These are phyloP conservation scores for Rhynchospora breviuscula DNA, from an alignment of 176 grass and related monocot species.

Conservation along the genomic window DNA sequence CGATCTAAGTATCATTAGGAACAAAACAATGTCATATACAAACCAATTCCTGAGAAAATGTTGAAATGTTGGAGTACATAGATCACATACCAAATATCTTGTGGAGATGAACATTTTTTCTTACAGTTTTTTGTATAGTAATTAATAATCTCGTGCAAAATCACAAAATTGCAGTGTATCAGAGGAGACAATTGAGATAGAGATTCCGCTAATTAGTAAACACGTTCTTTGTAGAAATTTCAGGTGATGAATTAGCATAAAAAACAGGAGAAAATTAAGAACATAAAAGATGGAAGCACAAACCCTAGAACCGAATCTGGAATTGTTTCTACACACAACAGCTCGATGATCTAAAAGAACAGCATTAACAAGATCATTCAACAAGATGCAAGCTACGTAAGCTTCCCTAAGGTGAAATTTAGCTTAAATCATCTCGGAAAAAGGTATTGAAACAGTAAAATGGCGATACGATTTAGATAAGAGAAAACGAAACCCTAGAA, in stretches of 20 bases:
- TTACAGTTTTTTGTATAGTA: neutral
- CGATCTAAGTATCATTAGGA: neutral
- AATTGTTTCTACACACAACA: slow-evolving; percentile 1
- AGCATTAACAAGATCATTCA: neutral
- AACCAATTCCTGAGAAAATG: neutral
- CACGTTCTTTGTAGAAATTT: neutral
- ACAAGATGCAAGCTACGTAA: neutral
- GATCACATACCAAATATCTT: neutral
- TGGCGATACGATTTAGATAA: neutral
- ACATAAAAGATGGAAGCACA: neutral
- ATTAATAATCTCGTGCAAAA: neutral
- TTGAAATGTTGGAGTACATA: neutral
- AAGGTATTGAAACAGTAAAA: neutral
- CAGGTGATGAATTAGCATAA: neutral
- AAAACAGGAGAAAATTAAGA: neutral
- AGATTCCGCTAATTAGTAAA: neutral
- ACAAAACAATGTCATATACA: neutral
- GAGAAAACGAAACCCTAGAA: neutral
- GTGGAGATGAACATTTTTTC: neutral
- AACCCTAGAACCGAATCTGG: slow-evolving; percentile 24
- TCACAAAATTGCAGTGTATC: neutral
- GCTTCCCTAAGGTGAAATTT: neutral
- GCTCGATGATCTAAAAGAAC: neutral
- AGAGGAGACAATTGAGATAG: neutral
- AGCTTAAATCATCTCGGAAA: neutral